These are phyloP conservation scores for Polyporus tsugae DNA, from an alignment of 1,284 basidiomycete genomes.

Conservation along the genomic window DNA sequence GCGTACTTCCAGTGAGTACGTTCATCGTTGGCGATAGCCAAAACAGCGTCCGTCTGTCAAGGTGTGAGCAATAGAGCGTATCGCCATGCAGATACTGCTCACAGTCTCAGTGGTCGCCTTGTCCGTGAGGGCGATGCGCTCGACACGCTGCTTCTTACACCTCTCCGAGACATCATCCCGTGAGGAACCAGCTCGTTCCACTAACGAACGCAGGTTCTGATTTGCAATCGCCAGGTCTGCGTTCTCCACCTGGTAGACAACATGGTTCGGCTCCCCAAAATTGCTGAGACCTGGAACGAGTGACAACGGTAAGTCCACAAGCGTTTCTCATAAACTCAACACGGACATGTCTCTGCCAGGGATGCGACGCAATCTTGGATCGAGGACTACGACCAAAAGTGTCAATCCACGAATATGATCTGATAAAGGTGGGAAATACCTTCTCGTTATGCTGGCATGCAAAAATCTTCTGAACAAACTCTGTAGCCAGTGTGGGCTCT, in stretches of 20 bases:
- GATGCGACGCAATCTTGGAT: constrained; percentile 70
- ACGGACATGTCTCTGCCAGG: constrained; percentile 70
- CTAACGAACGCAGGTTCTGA: constrained; percentile 46
- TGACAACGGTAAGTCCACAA: background rate
- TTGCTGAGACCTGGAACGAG: constrained; percentile 56
- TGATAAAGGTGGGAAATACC: constrained; percentile 42
- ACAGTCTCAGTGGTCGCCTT: constrained; percentile 54
- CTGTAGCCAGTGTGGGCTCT: constrained; percentile 58
- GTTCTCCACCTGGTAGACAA: constrained; percentile 61
- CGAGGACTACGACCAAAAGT: constrained; percentile 55
- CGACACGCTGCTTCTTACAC: constrained; percentile 54
- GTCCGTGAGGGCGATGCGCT: constrained; percentile 53
- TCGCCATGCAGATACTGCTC: constrained; percentile 30
- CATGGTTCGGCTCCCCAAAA: constrained; percentile 66
- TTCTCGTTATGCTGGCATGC: constrained; percentile 76
- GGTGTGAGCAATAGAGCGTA: background rate
- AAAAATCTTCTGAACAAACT: constrained; percentile 61
- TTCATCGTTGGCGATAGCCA: constrained; percentile 63
- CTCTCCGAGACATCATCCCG: constrained; percentile 51
- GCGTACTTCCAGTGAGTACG: constrained; percentile 87
- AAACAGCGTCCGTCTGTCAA: constrained; percentile 41
- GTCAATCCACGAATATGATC: background rate
- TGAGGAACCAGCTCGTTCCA: constrained; percentile 43
- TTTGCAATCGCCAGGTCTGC: constrained; percentile 49
- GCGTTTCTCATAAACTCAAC: background rate